Evolutionary conservation across 176 grass and related monocot genomes (phyloP), one percentile per base, ranked within the genome.

Genomic region (Oryza officinalis): DNA sequence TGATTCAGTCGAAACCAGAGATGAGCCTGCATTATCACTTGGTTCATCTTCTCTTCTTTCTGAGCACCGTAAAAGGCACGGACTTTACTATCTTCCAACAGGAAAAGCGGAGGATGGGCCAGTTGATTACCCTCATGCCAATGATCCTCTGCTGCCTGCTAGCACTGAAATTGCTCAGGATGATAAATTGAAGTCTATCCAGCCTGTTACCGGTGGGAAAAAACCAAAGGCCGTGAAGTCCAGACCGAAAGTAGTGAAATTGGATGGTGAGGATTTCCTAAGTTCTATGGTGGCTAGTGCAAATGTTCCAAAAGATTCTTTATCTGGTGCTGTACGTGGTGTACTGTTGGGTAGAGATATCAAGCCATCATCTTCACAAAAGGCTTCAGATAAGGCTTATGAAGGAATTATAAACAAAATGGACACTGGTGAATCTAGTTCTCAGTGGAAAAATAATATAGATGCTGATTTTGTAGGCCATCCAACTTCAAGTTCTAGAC

Each of bases 21-120:
- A 85, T 75, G 87, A 90, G 63, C 44, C 70, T 90, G 75, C 79
- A 86, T 9, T 70, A 28, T 83, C 78, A 65, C 41, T 74, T 90
- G 85, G 31, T 81, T 79, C 75, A 11, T 83, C 80, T 83, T 92
- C 89, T 79, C 67, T 92, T 86, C 87, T 98, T 86, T 77, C 80
- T 60, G 89, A 98, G 77, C 93, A 98, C 81, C 93, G 93, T 70
- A 98, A 90, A 78, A 85, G 96, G 35, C 93, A 98, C 61, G 91
- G 80, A 4, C 81, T 98, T n/a, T 95, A 92, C 77, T 95, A 98
- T 83, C 91, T 98, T 45, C 85, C 89, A 72, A 35, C 87, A 50
- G 89, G 81, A 79, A 93, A 90, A 71, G 79, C 64, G 65, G 80
- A 88, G 28, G 77, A 50, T 54, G 93, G 92, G 35, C n/a, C 67